Evolutionary conservation across 1,284 basidiomycete genomes (phyloP), one percentile per base, ranked within the genome.

Genomic region (Lentinula novae-zelandiae): DNA sequence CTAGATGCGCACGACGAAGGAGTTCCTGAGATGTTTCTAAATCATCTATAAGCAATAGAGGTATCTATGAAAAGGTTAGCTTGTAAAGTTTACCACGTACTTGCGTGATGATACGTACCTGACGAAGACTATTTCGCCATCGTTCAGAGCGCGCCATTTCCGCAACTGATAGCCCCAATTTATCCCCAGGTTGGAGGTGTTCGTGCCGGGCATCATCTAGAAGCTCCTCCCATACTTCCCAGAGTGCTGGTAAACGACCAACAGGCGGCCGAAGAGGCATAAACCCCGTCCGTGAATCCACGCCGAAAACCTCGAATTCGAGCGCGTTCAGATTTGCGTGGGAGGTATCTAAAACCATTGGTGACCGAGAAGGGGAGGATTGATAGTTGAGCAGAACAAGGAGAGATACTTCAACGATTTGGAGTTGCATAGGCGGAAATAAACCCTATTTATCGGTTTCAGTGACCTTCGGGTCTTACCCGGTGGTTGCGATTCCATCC

Each of bases 261-360:
- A 94, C 69, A 0, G 95, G 94, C 1, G 84, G 82, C 40, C 89
- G 82, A 0, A 91, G 89, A 0, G 96, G 94, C 80, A 98, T 86
- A 72, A 98, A 98, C 0, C 96, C 96, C 0, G 93, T 94, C 20
- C 88, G 81, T 1, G 92, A 92, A 71, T 96, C 92, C 65, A 98
- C 90, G 71, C 97, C 95, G 78, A 95, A 98, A 78, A 97, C 95
- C 71, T 95, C 93, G 3, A 93, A 90, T 12, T 93, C 92, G 59
- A 95, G 85, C 3, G 93, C 95, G 13, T 90, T 86, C 17, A 8
- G 3, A 9, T 20, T 46, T 46, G 33, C 34, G 4, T 38, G 34
- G 34, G 20, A 31, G 12, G n/a, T 27, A 51, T 51, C 50, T 13
- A 20, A 13, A 17, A 51, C 50, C 50, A 51, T 51, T 13, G 7